Conservation (phyloP, 352 stramenopile genomes). For the Phytophthora hybrid region DNA sequence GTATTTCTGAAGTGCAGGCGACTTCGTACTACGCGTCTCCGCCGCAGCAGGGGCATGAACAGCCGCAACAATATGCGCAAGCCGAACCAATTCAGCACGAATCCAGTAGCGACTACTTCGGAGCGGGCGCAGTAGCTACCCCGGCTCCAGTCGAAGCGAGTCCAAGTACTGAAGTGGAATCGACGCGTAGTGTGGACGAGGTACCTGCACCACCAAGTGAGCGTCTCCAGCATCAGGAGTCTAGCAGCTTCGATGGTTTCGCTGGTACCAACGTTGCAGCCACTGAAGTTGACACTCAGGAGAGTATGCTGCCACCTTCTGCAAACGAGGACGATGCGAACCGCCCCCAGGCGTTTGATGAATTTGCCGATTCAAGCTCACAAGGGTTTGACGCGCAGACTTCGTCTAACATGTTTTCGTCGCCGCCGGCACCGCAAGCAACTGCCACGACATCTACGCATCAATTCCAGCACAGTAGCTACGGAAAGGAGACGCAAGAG, state of each 20-base stretch:
- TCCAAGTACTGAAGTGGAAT: constrained; percentile 3
- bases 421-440: constrained; percentile 34
- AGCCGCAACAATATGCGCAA: constrained; percentile 10
- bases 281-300: constrained; percentile 1
- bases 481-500: neutral
- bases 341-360: constrained; percentile 27
- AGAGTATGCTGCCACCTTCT: constrained; percentile 7
- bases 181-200: neutral
- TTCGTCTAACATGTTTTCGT: constrained; percentile 55
- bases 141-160: constrained; percentile 3
- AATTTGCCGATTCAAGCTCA: constrained; percentile 34
- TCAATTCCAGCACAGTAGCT: constrained; percentile 20
- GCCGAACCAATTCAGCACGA: constrained; percentile 8
- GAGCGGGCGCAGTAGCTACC: constrained; percentile 2
- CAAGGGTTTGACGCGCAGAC: constrained; percentile 18
- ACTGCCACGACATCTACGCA: constrained; percentile 19
- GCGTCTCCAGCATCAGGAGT: constrained; percentile 8
- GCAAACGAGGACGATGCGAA: constrained; percentile 14
- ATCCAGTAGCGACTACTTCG: constrained; percentile 13
- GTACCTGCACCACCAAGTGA: constrained; percentile 3
- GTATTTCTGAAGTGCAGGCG: constrained; percentile 9
- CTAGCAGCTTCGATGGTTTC: constrained; percentile 7
- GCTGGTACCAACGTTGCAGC: neutral
- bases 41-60: constrained; percentile 18
- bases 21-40: constrained; percentile 4